phyloP scores from a whole-genome alignment of 441 rosid species.

The Eruca vesicaria region DNA sequence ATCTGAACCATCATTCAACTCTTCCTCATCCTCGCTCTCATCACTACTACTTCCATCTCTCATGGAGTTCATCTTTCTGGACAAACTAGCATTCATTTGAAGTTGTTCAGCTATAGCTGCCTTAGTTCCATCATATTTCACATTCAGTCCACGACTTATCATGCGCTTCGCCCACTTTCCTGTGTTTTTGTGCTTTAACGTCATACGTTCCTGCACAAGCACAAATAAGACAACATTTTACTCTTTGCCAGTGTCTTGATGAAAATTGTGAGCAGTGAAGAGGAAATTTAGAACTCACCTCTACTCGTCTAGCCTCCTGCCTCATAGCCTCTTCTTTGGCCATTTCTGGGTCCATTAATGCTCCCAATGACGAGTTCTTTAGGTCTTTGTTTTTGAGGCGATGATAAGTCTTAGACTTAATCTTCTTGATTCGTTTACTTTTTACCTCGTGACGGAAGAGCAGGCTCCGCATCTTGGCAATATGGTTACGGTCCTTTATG shows the following conservation, averaged over 20 bases:
- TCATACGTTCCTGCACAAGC: slow-evolving; percentile 74
- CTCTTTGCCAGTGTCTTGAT: not conserved
- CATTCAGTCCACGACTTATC: slow-evolving; percentile 63
- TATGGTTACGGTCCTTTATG: slow-evolving; percentile 47
- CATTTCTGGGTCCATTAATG: slow-evolving; percentile 76
- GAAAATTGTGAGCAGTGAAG: not conserved
- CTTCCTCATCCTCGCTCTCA: slow-evolving; percentile 71
- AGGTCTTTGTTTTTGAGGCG: slow-evolving; percentile 72
- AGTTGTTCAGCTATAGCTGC: slow-evolving; percentile 86
- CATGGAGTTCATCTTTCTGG: slow-evolving; percentile 78
- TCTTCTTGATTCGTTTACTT: slow-evolving; percentile 78
- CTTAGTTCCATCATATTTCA: slow-evolving; percentile 74
- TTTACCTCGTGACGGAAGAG: slow-evolving; percentile 88
- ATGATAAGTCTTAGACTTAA: slow-evolving; percentile 84
- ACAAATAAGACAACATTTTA: not conserved
- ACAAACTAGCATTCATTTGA: slow-evolving; percentile 62
- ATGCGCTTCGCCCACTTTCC: slow-evolving; percentile 85
- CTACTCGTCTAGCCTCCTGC: slow-evolving; percentile 77
- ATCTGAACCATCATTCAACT: slow-evolving; percentile 49
- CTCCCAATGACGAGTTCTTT: slow-evolving; percentile 42
- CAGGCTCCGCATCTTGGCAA: slow-evolving; percentile 85
- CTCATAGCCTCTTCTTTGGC: slow-evolving; percentile 78
- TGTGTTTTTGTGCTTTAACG: slow-evolving; percentile 73
- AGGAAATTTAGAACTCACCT: slow-evolving; percentile 47
- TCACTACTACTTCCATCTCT: slow-evolving; percentile 70